phyloP scores from a whole-genome alignment of 2,329 filamentous ascomycete genomes.

The Arthrocladium fulminans region DNA sequence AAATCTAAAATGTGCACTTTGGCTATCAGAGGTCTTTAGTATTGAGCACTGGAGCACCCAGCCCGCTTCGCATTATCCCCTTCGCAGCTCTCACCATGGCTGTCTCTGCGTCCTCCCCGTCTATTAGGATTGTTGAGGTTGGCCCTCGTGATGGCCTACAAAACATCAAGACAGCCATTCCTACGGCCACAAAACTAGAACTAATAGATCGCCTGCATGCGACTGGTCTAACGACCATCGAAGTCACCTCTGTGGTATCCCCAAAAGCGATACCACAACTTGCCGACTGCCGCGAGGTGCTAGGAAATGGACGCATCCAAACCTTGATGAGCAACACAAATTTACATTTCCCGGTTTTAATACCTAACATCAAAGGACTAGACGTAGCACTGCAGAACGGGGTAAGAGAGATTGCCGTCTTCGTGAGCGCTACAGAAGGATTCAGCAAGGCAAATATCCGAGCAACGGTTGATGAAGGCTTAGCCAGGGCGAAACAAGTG shows the following conservation, averaged over 20 bases:
- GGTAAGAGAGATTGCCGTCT: conserved; percentile 34
- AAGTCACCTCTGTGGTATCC: conserved; percentile 73
- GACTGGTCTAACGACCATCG: conserved; percentile 64
- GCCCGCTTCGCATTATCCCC: no score
- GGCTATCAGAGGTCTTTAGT: no score
- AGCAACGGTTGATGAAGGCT: conserved; percentile 31
- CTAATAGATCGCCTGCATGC: conserved; percentile 60
- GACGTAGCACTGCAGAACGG: conserved; percentile 48
- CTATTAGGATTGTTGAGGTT: conserved; percentile 69
- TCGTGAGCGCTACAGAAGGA: conserved; percentile 34
- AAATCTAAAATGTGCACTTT: no score
- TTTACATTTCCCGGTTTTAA: conserved; percentile 32
- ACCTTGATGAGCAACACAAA: neutral
- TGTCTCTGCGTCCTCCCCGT: no score
- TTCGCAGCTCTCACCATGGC: no score
- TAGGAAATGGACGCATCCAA: conserved; percentile 9
- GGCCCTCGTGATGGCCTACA: conserved; percentile 80
- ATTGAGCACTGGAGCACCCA: no score
- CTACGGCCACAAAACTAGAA: conserved; percentile 65
- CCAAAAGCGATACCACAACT: conserved; percentile 81
- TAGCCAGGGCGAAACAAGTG: conserved; percentile 29
- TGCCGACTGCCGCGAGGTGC: conserved; percentile 27
- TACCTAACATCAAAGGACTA: conserved; percentile 35
- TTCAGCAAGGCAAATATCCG: conserved; percentile 38
- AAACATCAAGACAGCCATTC: conserved; percentile 66